Evolutionary conservation across 2,329 filamentous ascomycete genomes (phyloP).

Genomic region (Orbilia javanica): DNA sequence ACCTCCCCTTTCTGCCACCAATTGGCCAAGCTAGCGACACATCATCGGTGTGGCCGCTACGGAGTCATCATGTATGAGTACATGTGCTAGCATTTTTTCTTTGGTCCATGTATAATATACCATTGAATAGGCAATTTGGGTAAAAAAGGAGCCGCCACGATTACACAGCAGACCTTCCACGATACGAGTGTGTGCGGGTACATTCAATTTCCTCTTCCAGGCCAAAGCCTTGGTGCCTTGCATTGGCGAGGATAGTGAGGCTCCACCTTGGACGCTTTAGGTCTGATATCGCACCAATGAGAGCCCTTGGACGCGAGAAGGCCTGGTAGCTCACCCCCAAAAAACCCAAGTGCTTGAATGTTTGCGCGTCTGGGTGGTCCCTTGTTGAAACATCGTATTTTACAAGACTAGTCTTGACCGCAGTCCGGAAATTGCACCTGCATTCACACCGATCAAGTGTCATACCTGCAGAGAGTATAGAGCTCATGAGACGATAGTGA

Average conservation of each 20-base stretch:
- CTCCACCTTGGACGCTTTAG: conserved; percentile 33
- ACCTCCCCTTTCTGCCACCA: conserved; percentile 9
- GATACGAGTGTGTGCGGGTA: conserved; percentile 24
- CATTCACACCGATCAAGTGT: background rate
- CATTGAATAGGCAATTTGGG: conserved; percentile 40
- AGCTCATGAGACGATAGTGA: background rate
- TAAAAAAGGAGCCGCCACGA: conserved; percentile 50
- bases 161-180: conserved; percentile 11
- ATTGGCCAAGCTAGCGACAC: conserved; percentile 17
- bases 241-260: conserved; percentile 37
- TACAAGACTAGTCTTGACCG: background rate
- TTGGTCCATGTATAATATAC: no score
- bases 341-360: no score
- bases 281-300: conserved; percentile 28
- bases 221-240: conserved; percentile 37
- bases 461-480: background rate
- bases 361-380: conserved; percentile 12
- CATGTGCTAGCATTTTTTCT: no score
- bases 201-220: conserved; percentile 6
- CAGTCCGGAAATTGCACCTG: background rate
- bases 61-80: conserved; percentile 9
- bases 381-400: conserved; percentile 53
- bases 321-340: conserved; percentile 19
- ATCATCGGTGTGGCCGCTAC: conserved; percentile 18
- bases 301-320: background rate